These are phyloP conservation scores for Naganishia onofrii DNA, from an alignment of 768 basidiomycete species.

Conservation along the genomic window DNA sequence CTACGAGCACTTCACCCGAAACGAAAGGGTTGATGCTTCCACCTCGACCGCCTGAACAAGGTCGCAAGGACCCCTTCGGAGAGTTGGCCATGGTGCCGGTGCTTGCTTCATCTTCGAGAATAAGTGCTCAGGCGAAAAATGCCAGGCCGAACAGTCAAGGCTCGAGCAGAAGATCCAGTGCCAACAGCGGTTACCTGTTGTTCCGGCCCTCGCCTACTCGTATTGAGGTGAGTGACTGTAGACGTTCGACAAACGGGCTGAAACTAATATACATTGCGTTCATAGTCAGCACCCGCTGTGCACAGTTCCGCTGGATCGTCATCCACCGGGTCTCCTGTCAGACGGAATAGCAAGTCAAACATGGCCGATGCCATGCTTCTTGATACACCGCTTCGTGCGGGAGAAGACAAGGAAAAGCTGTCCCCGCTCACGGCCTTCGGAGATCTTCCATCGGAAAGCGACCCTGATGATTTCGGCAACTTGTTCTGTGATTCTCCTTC, in stretches of 20 bases:
- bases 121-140: conserved; percentile 44
- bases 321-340: conserved; percentile 27
- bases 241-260: neutral
- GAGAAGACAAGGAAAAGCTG: neutral
- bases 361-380: conserved; percentile 42
- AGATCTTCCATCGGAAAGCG: conserved; percentile 34
- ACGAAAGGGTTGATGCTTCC: conserved; percentile 45
- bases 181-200: conserved; percentile 29
- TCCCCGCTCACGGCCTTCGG: conserved; percentile 15
- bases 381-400: conserved; percentile 39
- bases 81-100: conserved; percentile 9
- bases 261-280: conserved; percentile 15
- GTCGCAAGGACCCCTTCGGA: conserved; percentile 23
- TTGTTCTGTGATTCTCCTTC: conserved; percentile 50
- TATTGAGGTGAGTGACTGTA: conserved; percentile 40
- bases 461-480: conserved; percentile 43
- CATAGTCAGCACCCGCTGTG: conserved; percentile 39
- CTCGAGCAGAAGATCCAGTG: conserved; percentile 34
- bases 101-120: conserved; percentile 25
- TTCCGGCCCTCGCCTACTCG: conserved; percentile 38
- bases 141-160: conserved; percentile 22
- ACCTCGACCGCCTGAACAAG: conserved; percentile 36
- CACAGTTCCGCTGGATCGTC: conserved; percentile 21
- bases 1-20: conserved; percentile 5
- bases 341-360: conserved; percentile 24